A percentile compares a stretch with the other conserved stretches of the same genome.
Conservation (phyloP, 2,329 filamentous ascomycete species). For the Verruconis gallopava region DNA sequence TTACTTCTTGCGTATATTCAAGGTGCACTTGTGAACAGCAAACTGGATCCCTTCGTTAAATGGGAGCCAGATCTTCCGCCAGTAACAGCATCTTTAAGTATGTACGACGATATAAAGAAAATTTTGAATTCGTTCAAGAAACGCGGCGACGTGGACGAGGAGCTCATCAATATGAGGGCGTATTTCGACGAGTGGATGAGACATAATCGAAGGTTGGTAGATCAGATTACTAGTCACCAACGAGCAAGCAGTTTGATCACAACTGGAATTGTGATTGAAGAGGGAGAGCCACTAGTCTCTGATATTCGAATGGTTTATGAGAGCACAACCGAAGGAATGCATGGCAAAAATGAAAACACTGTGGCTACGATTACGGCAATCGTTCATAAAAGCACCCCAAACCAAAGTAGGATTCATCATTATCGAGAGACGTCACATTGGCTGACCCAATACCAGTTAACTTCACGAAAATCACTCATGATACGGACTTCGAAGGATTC, state of each 20-base stretch:
- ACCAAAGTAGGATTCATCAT: conserved; percentile 10
- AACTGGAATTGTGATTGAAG: conserved; percentile 44
- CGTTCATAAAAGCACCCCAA: conserved; percentile 7
- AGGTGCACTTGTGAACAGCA: conserved; percentile 52
- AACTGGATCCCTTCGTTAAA: conserved; percentile 48
- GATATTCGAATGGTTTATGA: conserved; percentile 48
- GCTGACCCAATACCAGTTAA: conserved; percentile 13
- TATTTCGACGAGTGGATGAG: conserved; percentile 8
- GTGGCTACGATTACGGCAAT: conserved; percentile 11
- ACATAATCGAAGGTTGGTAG: conserved; percentile 13
- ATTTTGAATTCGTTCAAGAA: conserved; percentile 1
- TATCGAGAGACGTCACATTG: background rate
- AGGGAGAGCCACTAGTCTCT: conserved; percentile 24
- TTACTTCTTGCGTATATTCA: conserved; percentile 69
- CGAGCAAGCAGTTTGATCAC: conserved; percentile 49
- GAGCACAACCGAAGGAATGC: conserved; percentile 16
- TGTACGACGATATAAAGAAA: conserved; percentile 7
- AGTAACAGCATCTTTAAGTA: conserved; percentile 10
- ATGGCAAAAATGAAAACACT: background rate
- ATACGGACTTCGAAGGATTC: conserved; percentile 28
- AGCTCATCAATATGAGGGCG: conserved; percentile 4
- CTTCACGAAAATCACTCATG: conserved; percentile 23
- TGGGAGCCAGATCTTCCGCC: conserved; percentile 19
- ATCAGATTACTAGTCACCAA: conserved; percentile 31
- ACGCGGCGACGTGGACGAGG: background rate